These are phyloP conservation scores for Cryptococcus sp. DNA, from an alignment of 1,284 basidiomycete genomes.

Conservation along the genomic window DNA sequence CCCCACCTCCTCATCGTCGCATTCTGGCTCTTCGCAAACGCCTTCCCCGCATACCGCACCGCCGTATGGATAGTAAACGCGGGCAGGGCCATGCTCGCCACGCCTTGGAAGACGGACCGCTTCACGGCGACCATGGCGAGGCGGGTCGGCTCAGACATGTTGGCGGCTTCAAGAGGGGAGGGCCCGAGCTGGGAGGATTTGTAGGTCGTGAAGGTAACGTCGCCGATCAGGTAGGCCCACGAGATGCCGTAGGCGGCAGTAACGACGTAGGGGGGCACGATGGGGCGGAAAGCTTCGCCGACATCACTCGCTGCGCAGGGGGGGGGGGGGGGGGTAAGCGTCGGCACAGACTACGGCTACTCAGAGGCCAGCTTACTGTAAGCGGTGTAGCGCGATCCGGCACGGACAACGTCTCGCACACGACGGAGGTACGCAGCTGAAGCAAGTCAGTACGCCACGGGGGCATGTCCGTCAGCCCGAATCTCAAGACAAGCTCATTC, in stretches of 20 bases:
- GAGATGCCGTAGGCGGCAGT: slow-evolving; percentile 73
- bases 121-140: slow-evolving; percentile 68
- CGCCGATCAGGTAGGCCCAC: slow-evolving; percentile 71
- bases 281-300: slow-evolving; percentile 86
- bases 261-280: slow-evolving; percentile 64
- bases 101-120: slow-evolving; percentile 78
- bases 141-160: slow-evolving; percentile 72
- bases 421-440: slow-evolving; percentile 76
- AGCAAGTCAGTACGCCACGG: neutral
- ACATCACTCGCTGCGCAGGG: slow-evolving; percentile 71
- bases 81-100: slow-evolving; percentile 69
- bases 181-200: slow-evolving; percentile 74
- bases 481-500: too few species aligned
- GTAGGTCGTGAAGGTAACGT: slow-evolving; percentile 88
- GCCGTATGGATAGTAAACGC: slow-evolving; percentile 77
- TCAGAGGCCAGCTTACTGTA: slow-evolving; percentile 58
- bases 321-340: neutral
- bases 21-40: slow-evolving; percentile 64
- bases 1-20: slow-evolving; percentile 69
- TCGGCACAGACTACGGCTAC: neutral
- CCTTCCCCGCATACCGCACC: slow-evolving; percentile 71
- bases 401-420: slow-evolving; percentile 69
- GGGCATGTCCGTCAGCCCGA: neutral
- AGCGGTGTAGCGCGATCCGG: slow-evolving; percentile 71
- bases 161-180: slow-evolving; percentile 64